These are phyloP conservation scores for Elsinoe arachidis DNA, from an alignment of 2,329 filamentous ascomycete genomes.

Conservation along the genomic window DNA sequence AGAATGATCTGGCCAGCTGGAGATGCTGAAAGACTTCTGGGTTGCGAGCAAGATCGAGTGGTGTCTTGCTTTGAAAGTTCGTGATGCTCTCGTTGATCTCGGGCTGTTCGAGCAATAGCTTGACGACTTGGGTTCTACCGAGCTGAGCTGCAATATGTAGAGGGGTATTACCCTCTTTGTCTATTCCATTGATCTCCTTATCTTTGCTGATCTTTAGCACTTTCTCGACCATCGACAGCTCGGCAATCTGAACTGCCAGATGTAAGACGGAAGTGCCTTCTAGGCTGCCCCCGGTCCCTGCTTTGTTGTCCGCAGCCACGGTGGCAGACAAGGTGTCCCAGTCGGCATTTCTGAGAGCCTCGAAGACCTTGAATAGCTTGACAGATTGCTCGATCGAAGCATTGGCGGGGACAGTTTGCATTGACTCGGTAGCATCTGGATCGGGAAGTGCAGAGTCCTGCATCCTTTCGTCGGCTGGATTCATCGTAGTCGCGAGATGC, in stretches of 20 bases:
- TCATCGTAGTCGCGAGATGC: slow-evolving; percentile 30
- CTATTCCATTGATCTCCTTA: slow-evolving; percentile 79
- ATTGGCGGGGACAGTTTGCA: slow-evolving; percentile 26
- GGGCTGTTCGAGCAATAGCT: slow-evolving; percentile 70
- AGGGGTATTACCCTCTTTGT: slow-evolving; percentile 89
- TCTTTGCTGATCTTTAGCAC: slow-evolving; percentile 57
- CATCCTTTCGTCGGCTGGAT: slow-evolving; percentile 17
- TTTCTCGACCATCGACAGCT: slow-evolving; percentile 85
- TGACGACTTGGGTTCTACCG: slow-evolving; percentile 71
- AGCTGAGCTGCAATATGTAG: slow-evolving; percentile 80
- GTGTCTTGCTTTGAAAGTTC: slow-evolving; percentile 76
- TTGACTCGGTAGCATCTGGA: slow-evolving; percentile 17
- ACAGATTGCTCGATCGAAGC: slow-evolving; percentile 79
- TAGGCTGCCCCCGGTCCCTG: slow-evolving; percentile 37
- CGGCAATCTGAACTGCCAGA: slow-evolving; percentile 90
- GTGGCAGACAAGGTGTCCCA: slow-evolving; percentile 11
- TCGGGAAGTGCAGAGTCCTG: slow-evolving; percentile 14
- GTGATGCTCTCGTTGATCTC: slow-evolving; percentile 80
- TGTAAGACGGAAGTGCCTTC: slow-evolving; percentile 88
- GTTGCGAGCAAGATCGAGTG: slow-evolving; percentile 80
- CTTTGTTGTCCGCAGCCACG: slow-evolving; percentile 78
- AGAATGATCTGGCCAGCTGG: slow-evolving; percentile 81
- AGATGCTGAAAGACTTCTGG: slow-evolving; percentile 94
- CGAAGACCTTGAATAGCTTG: slow-evolving; percentile 86
- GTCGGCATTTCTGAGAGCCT: slow-evolving; percentile 82